Percentiles rank a stretch among this genome's conserved stretches.
phyloP scores from a whole-genome alignment of 495 filamentous ascomycete species.

The Aspergillus bertholletiae region DNA sequence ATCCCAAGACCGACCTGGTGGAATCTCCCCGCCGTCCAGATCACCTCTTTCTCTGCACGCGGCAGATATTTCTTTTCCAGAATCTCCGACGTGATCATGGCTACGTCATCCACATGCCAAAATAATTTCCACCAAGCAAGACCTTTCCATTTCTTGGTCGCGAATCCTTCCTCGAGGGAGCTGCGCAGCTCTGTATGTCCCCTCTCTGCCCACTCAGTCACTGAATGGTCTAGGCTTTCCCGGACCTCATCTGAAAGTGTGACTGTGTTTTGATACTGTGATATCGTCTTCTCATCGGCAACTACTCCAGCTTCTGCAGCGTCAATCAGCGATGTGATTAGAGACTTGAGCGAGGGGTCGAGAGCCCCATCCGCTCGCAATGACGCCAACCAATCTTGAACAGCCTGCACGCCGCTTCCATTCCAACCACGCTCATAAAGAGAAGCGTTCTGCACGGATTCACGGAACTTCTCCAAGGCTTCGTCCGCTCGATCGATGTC shows the following conservation, averaged over 20 bases:
- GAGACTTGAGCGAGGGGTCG: constrained; percentile 57
- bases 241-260: constrained; percentile 40
- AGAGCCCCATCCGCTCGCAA: constrained; percentile 40
- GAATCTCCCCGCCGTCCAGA: constrained; percentile 79
- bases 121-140: constrained; percentile 93
- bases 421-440: constrained; percentile 73
- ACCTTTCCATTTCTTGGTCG: constrained; percentile 64
- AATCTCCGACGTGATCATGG: constrained; percentile 73
- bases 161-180: constrained; percentile 71
- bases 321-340: constrained; percentile 65
- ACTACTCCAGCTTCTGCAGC: constrained; percentile 53
- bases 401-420: constrained; percentile 58
- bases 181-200: constrained; percentile 81
- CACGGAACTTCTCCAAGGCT: constrained; percentile 62
- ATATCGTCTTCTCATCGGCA: constrained; percentile 41
- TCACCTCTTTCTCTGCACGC: constrained; percentile 66
- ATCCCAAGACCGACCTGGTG: constrained; percentile 58
- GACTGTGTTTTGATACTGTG: constrained; percentile 29
- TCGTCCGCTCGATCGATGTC: constrained; percentile 52
- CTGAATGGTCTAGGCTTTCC: constrained; percentile 48
- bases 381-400: constrained; percentile 66
- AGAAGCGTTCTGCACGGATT: constrained; percentile 62
- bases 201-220: constrained; percentile 70
- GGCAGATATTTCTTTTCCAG: constrained; percentile 69
- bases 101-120: constrained; percentile 90